Percentiles rank a stretch among this genome's conserved stretches.
Conservation (phyloP, 192 early-diverging fungal genomes). For the Helicostylum pulchrum region DNA sequence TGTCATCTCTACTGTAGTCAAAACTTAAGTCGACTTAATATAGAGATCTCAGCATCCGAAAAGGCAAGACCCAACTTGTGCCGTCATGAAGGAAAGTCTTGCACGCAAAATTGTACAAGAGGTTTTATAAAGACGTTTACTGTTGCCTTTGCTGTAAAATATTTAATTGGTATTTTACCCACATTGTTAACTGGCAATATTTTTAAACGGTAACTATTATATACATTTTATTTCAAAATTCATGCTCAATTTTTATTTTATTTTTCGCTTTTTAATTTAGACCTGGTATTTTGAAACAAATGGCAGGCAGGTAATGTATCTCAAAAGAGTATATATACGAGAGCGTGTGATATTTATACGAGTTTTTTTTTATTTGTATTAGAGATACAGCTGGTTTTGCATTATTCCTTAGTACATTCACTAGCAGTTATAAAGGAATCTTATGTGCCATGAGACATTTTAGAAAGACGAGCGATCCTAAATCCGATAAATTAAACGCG, state of each 20-base stretch:
- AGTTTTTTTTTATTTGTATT: not conserved
- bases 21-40: slow-evolving; percentile 38
- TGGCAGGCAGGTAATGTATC: slow-evolving; percentile 41
- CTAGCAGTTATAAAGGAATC: slow-evolving; percentile 61
- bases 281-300: slow-evolving; percentile 40
- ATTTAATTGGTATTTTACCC: slow-evolving; percentile 50
- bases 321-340: no score
- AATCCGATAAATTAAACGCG: slow-evolving; percentile 57
- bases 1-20: slow-evolving; percentile 30
- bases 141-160: slow-evolving; percentile 60
- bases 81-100: slow-evolving; percentile 61
- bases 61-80: slow-evolving; percentile 38
- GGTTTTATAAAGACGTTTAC: slow-evolving; percentile 62
- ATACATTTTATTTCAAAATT: not conserved
- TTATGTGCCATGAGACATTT: slow-evolving; percentile 58
- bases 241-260: not conserved
- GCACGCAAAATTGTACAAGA: slow-evolving; percentile 60
- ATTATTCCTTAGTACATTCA: slow-evolving; percentile 59
- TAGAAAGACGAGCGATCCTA: slow-evolving; percentile 30
- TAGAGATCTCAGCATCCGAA: slow-evolving; percentile 34
- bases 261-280: slow-evolving; percentile 22
- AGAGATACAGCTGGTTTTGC: slow-evolving; percentile 66
- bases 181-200: slow-evolving; percentile 51
- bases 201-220: slow-evolving; percentile 51
- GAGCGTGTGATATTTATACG: not conserved